Evolutionary conservation across 2,329 filamentous ascomycete species (phyloP).

Genomic region (Sclerotinia trifoliorum): DNA sequence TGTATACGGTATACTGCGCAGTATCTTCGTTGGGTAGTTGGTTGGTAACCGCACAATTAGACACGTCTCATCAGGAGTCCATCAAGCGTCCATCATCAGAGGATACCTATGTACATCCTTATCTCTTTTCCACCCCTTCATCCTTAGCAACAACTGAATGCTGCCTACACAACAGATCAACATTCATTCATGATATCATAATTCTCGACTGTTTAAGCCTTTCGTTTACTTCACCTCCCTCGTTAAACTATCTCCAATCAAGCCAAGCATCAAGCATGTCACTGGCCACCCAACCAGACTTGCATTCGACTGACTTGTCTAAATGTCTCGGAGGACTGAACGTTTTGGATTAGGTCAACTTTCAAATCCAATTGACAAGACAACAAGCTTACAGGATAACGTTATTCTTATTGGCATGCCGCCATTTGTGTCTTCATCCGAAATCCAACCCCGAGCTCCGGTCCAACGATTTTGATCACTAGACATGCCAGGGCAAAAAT

Average conservation of each 20-base stretch:
- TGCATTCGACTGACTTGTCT: neutral
- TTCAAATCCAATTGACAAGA: constrained; percentile 1
- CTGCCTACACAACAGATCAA: constrained; percentile 1
- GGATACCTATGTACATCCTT: neutral
- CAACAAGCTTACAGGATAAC: constrained; percentile 4
- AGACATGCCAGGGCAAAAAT: neutral
- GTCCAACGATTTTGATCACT: neutral
- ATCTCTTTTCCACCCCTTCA: neutral
- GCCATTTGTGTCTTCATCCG: constrained; percentile 6
- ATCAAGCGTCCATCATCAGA: neutral
- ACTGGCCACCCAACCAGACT: constrained; percentile 10
- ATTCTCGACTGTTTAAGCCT: neutral
- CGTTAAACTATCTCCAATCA: constrained; percentile 2
- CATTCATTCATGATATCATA: constrained; percentile 13
- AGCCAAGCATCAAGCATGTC: constrained; percentile 17
- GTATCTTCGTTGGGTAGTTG: neutral
- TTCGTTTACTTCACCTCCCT: neutral
- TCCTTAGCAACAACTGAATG: neutral
- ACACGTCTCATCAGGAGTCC: neutral
- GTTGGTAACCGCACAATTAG: neutral
- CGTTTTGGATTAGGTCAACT: constrained; percentile 1
- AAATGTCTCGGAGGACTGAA: constrained; percentile 16
- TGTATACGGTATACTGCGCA: neutral
- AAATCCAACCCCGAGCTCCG: neutral
- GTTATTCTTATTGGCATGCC: neutral